phyloP scores from a whole-genome alignment of 1,139 yeast genomes.

The Ashbya aceris region DNA sequence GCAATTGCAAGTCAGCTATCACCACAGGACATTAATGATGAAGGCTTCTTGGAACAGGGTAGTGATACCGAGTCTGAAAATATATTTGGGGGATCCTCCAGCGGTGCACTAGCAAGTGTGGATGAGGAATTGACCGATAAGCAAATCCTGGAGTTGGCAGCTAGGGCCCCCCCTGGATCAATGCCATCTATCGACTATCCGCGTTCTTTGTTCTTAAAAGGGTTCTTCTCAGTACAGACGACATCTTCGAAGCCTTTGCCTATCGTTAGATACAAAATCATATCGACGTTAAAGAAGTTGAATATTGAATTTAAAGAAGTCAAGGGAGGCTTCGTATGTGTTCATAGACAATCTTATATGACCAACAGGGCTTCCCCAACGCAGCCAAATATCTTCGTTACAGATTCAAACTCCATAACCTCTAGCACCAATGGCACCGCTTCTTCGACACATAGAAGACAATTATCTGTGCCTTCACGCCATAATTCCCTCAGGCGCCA shows the following conservation, averaged over 20 bases:
- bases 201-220: conserved; percentile 82
- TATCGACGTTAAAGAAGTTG: conserved; percentile 63
- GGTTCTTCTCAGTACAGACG: conserved; percentile 90
- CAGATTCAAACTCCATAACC: conserved; percentile 14
- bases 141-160: conserved; percentile 57
- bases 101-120: conserved; percentile 1
- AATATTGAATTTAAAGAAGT: conserved; percentile 85
- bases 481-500: conserved; percentile 23
- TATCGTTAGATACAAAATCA: conserved; percentile 77
- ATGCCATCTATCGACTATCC: conserved; percentile 96
- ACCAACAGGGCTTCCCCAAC: conserved; percentile 8
- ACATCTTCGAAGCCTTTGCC: conserved; percentile 91
- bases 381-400: conserved; percentile 11
- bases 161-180: conserved; percentile 60
- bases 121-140: conserved; percentile 43
- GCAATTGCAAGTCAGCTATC: conserved; percentile 37
- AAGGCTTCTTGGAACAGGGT: conserved; percentile 56
- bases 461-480: conserved; percentile 18
- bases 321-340: conserved; percentile 87
- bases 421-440: conserved; percentile 7
- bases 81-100: background rate
- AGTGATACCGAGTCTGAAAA: conserved; percentile 49
- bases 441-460: conserved; percentile 13
- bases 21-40: conserved; percentile 42
- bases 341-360: conserved; percentile 35